Conservation (phyloP, 139 green algal species). For the Chlamydomonas schloesseri region DNA sequence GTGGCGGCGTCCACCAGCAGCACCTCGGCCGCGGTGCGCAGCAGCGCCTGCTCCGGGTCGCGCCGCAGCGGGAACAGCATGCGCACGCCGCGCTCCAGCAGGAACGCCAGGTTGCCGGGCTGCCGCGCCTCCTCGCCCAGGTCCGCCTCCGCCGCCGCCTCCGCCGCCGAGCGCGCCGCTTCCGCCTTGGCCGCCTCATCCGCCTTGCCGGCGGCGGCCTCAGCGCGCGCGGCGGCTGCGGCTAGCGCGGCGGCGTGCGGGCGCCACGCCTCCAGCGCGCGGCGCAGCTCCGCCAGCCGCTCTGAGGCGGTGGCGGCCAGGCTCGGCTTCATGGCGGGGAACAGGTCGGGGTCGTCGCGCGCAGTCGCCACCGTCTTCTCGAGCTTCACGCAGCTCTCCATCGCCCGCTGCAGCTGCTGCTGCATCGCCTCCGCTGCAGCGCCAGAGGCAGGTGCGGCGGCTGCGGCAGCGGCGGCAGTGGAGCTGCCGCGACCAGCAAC, state of each 20-base stretch:
- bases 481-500: too few relatives aligned
- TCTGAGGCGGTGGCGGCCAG: not conserved
- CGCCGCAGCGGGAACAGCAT: not conserved
- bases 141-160: not conserved
- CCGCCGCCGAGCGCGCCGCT: not conserved
- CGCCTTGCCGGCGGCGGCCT: not conserved
- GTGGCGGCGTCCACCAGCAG: slow-evolving; percentile 10
- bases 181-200: not conserved
- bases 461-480: too few relatives aligned
- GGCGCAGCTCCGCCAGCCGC: not conserved
- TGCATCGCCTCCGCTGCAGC: not conserved
- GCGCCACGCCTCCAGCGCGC: not conserved
- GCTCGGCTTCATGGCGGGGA: not conserved
- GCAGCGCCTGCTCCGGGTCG: not conserved
- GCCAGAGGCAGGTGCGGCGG: not conserved
- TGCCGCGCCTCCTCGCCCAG: not conserved
- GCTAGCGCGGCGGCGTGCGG: not conserved
- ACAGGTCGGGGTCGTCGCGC: not conserved
- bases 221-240: not conserved
- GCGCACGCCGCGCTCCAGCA: not conserved
- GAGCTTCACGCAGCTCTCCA: not conserved
- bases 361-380: not conserved
- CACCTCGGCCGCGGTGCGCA: not conserved
- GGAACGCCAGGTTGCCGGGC: not conserved
- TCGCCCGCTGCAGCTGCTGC: not conserved